A percentile compares a stretch with the other conserved stretches of the same genome.
These are phyloP conservation scores for Colletotrichum viniferum DNA, from an alignment of 2,329 filamentous ascomycete genomes.

Conservation along the genomic window DNA sequence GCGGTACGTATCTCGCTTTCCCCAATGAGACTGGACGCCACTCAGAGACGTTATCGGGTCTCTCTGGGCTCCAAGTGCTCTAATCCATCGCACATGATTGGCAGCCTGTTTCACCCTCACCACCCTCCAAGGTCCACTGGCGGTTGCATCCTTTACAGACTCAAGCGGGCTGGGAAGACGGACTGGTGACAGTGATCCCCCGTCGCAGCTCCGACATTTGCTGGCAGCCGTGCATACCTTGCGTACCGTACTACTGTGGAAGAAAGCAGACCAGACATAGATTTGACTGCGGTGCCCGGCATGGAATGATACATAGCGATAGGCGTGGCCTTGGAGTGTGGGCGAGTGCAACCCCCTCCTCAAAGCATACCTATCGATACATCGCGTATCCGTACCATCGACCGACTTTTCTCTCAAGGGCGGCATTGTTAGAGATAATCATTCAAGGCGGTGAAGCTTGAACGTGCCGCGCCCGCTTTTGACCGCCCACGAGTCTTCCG, in stretches of 20 bases:
- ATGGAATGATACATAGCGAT: background rate
- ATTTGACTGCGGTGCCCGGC: background rate
- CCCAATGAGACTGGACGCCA: background rate
- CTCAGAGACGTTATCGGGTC: background rate
- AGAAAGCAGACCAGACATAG: background rate
- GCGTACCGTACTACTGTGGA: background rate
- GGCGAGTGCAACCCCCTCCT: background rate
- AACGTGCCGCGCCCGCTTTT: background rate
- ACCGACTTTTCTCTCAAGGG: background rate
- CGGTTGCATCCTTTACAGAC: background rate
- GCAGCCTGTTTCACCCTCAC: background rate
- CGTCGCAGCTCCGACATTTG: slow-evolving; percentile 10
- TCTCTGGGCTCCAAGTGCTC: background rate
- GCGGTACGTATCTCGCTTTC: background rate
- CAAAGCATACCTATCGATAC: background rate
- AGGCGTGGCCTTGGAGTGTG: background rate
- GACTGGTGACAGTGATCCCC: background rate
- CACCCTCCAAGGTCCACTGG: background rate
- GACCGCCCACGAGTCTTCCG: background rate
- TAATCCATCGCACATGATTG: slow-evolving; percentile 17
- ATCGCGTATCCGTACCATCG: background rate
- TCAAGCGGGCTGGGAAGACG: background rate
- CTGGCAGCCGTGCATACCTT: slow-evolving; percentile 11
- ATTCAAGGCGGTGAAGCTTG: background rate
- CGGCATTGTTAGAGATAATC: background rate